Conservation (phyloP, 129 eudicot genomes). For the Tagetes patula region DNA sequence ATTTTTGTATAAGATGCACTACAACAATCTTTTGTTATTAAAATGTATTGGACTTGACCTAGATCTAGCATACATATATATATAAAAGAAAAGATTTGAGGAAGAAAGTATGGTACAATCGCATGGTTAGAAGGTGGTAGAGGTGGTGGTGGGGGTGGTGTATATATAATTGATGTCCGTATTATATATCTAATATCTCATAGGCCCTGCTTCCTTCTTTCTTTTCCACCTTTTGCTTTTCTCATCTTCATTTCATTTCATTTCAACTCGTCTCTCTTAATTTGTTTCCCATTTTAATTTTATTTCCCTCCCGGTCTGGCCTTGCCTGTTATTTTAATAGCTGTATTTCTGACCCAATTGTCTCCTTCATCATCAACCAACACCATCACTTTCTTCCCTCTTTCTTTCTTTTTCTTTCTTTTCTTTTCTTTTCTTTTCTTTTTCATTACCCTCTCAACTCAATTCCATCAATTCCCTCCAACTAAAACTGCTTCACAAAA, state of each 20-base stretch:
- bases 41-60: background rate
- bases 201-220: slow-evolving; percentile 20
- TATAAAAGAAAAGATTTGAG: slow-evolving; percentile 9
- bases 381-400: slow-evolving; percentile 39
- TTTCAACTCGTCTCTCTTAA: slow-evolving; percentile 4
- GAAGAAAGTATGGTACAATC: slow-evolving; percentile 31
- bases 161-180: slow-evolving; percentile 64
- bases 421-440: slow-evolving; percentile 9
- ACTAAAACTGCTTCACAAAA: background rate
- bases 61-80: background rate
- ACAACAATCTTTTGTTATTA: background rate
- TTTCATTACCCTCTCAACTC: background rate
- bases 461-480: background rate
- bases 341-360: slow-evolving; percentile 75
- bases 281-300: slow-evolving; percentile 2
- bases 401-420: slow-evolving; percentile 26
- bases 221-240: slow-evolving; percentile 49
- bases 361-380: slow-evolving; percentile 49
- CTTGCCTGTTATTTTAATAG: slow-evolving; percentile 28
- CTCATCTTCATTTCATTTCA: slow-evolving; percentile 24
- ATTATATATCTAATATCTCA: slow-evolving; percentile 9
- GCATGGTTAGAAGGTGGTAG: slow-evolving; percentile 30
- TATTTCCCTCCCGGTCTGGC: slow-evolving; percentile 27
- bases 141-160: slow-evolving; percentile 51
- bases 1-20: no score